Percentiles rank a stretch among this genome's conserved stretches.
Conservation (phyloP, 2,329 filamentous ascomycete species). For the Aspergillus unguis region DNA sequence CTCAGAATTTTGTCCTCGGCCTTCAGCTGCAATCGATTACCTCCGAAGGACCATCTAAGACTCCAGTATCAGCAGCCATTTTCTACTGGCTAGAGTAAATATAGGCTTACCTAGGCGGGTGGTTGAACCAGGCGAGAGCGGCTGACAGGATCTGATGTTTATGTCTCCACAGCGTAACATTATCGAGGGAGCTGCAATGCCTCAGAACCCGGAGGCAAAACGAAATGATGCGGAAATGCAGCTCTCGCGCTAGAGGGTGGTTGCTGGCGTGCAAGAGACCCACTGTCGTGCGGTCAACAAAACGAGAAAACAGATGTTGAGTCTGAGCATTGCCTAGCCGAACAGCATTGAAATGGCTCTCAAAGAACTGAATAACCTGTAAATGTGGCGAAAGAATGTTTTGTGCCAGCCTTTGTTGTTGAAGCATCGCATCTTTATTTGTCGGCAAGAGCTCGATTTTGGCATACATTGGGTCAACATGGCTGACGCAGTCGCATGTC, state of each 20-base stretch:
- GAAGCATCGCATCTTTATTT: constrained; percentile 70
- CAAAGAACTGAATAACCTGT: constrained; percentile 80
- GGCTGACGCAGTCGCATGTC: constrained; percentile 41
- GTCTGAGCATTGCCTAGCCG: constrained; percentile 79
- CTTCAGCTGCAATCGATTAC: constrained; percentile 88
- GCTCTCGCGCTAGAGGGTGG: constrained; percentile 85
- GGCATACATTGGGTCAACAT: constrained; percentile 83
- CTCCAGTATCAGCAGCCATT: constrained; percentile 17
- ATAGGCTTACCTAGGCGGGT: constrained; percentile 59
- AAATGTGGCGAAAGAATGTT: constrained; percentile 84
- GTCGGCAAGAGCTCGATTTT: constrained; percentile 92
- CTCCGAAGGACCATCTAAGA: constrained; percentile 85
- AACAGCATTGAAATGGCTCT: constrained; percentile 91
- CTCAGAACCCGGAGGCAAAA: constrained; percentile 76
- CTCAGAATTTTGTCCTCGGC: constrained; percentile 80
- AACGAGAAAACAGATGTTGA: constrained; percentile 74
- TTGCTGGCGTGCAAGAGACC: constrained; percentile 66
- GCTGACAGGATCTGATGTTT: constrained; percentile 88
- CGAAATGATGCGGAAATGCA: constrained; percentile 84
- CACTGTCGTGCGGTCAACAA: constrained; percentile 75
- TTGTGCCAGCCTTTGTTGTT: constrained; percentile 73
- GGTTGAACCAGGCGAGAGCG: constrained; percentile 82
- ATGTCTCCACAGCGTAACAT: constrained; percentile 71
- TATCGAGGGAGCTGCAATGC: constrained; percentile 62
- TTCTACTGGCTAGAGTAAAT: neutral